Evolutionary conservation across 352 stramenopile genomes (phyloP), one percentile per base, ranked within the genome.

Genomic region (Phytophthora colocasiae): DNA sequence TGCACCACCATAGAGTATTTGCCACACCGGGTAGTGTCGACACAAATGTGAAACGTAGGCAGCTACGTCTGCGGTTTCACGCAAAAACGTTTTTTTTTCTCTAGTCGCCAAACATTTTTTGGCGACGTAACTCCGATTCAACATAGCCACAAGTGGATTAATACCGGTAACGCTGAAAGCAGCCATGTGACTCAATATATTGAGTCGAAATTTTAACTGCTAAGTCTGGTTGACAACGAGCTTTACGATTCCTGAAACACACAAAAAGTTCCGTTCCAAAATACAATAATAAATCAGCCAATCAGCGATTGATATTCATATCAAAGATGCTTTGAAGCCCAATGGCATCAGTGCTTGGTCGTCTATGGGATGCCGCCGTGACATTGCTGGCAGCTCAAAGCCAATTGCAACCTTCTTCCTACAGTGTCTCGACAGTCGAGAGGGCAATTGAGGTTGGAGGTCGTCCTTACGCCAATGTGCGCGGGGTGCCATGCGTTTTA

Each of bases 401-500:
- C 7, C 73, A 81, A 72, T 47, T 73, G 17, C 69, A 57, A 26
- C 14, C 50, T 0, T 17, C 45, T 17, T 19, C 19, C 24, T 51
- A 38, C 64, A 50, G 7, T 9, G 12, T 29, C 12, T 49, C 32
- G 1, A 46, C 61, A 3, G 55, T 75, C 27, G 75, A 77, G 46
- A 47, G 56, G 3, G 69, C 74, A 24, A 39, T 91, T 46, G 80
- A 91, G 17, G 55, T 90, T 26, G 58, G 59, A 0, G 46, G 75
- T 3, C 75, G 77, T 2, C 58, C 64, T 12, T 86, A 87, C 65
- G 22, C 59, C 26, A 89, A 90, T 44, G 75, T 80, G 4, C 38
- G 66, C 1, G 77, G 65, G 14, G 63, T 29, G 2, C 70, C 83
- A 17, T 91, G 83, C 31, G 75, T 85, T 22, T 48, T 87, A 19